Base-by-base conservation (phyloP, 306 rosid species). In the Medicago arabica region DNA sequence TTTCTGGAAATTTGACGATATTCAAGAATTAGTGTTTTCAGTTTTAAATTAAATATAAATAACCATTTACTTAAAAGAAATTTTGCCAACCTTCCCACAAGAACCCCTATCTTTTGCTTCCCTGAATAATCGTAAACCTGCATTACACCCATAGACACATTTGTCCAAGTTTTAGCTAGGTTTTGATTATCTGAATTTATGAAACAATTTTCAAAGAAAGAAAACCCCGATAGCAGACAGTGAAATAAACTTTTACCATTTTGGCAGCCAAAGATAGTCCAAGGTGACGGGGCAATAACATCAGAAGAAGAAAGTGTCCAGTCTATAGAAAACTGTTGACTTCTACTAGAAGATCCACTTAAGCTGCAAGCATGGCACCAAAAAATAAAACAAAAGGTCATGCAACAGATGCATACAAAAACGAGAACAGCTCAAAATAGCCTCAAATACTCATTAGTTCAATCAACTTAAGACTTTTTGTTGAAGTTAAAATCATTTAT, bases 261-360 rank as follows among this genome's bases (percentile, higher is more conserved):
- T 76, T 85, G 96, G 81, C 96, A 95, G 47, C 97, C 99, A 75
- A 95, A 95, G 55, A 95, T 95, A 80, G 87, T 95, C 99, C 97
- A 95, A 1, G 97, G 90, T 25, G 99, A 95, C 47, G 99, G 97
- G 69, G 96, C 96, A 67, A 95, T 84, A 78, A 95, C 99, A 82
- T 95, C 99, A 76, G 85, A 71, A 67, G 97, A 87, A 69, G 84
- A 76, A 62, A 69, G 77, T 53, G 88, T 89, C 96, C 93, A 88
- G 76, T 88, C 97, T 43, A 84, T 72, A 47, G 91, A 82, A 77
- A 40, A 64, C 78, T 84, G 84, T 16, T 61, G 65, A 60, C 72
- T 74, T 73, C 83, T 49, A 65, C 85, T 80, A 54, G 86, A 72
- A 62, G 89, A 84, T 80, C 93, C 95, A 58, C 78, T 75, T 81